Conservation (phyloP, 2,329 filamentous ascomycete genomes). For the Magnaporthiopsis incrustans region DNA sequence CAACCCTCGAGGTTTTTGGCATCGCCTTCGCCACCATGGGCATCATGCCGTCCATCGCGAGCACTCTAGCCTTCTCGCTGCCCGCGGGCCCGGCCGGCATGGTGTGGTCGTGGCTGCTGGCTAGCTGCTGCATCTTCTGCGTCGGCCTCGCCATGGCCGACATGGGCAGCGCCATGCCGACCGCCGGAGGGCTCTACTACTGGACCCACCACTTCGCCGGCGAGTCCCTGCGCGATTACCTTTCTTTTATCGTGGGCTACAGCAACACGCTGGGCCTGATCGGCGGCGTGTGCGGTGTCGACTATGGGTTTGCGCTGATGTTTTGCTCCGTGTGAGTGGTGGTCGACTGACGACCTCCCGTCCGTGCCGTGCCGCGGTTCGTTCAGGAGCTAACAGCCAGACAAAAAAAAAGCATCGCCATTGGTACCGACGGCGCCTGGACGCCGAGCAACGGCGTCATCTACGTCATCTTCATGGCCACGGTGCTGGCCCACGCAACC, state of each 20-base stretch:
- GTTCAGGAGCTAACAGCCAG: not conserved
- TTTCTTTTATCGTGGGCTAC: conserved; percentile 54
- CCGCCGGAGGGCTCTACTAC: conserved; percentile 37
- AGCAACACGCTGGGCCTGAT: conserved; percentile 53
- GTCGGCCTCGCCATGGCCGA: too few relatives aligned
- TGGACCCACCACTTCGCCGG: conserved; percentile 53
- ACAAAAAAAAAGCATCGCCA: conserved; percentile 33
- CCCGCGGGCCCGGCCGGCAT: too few relatives aligned
- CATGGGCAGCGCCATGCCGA: too few relatives aligned
- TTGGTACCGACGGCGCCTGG: conserved; percentile 48
- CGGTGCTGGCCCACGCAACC: conserved; percentile 44
- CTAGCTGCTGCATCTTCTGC: too few relatives aligned
- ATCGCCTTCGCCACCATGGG: too few relatives aligned
- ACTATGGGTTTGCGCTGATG: conserved; percentile 49
- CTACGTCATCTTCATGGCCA: conserved; percentile 49
- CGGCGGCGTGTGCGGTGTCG: conserved; percentile 54
- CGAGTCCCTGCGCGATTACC: conserved; percentile 43
- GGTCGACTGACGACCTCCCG: too few relatives aligned
- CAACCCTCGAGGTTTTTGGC: too few relatives aligned
- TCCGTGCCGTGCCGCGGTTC: not conserved
- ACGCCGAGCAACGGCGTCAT: conserved; percentile 44
- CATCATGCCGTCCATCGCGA: too few relatives aligned
- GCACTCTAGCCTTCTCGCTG: too few relatives aligned
- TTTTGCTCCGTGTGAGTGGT: conserved; percentile 41
- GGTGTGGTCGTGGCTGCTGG: too few relatives aligned